A percentile compares a stretch with the other conserved stretches of the same genome.
phyloP scores from a whole-genome alignment of 805 yeast species.

The Candida railenensis region DNA sequence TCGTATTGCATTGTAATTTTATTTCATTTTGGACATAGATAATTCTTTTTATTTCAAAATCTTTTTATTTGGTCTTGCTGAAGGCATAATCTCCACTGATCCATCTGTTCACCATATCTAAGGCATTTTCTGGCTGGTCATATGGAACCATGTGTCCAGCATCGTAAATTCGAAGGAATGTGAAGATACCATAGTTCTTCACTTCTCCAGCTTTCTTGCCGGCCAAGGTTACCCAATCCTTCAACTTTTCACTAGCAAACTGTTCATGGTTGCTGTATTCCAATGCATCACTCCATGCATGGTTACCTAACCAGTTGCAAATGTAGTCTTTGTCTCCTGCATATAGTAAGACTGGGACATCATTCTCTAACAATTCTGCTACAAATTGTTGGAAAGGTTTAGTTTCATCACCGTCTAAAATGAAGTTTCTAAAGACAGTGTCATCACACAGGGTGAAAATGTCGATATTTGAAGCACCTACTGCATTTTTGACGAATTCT shows the following conservation, averaged over 20 bases:
- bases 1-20: neutral
- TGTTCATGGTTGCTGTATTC: constrained; percentile 21
- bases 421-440: constrained; percentile 49
- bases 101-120: constrained; percentile 39
- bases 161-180: constrained; percentile 34
- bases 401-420: constrained; percentile 64
- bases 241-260: constrained; percentile 21
- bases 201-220: constrained; percentile 26
- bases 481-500: constrained; percentile 50
- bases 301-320: constrained; percentile 48
- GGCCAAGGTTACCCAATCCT: constrained; percentile 35
- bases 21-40: no score
- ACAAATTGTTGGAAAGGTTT: constrained; percentile 68
- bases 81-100: constrained; percentile 24
- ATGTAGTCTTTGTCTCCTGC: constrained; percentile 48
- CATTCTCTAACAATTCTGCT: constrained; percentile 37
- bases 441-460: constrained; percentile 48
- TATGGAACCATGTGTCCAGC: constrained; percentile 43
- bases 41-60: neutral
- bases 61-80: neutral
- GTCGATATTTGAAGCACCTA: constrained; percentile 57
- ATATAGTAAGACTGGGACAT: constrained; percentile 40
- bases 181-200: constrained; percentile 29
- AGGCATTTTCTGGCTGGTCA: constrained; percentile 34
- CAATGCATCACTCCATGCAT: constrained; percentile 37